Base-by-base conservation (phyloP, 2,329 filamentous ascomycete genomes). In the Catunica adiposa region DNA sequence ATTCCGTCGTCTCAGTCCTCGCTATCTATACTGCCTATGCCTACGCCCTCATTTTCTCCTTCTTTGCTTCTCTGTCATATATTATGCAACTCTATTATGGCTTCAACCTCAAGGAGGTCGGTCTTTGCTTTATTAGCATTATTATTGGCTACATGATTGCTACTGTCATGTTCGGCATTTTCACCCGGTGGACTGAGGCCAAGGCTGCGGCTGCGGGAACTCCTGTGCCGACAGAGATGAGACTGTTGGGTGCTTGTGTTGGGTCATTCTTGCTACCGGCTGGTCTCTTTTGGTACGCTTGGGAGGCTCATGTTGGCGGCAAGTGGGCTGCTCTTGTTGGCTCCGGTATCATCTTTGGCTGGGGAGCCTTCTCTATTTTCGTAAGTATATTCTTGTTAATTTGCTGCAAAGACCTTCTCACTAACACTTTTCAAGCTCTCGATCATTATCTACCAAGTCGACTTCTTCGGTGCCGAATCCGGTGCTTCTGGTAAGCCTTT, bases 351-450 rank as follows among this genome's bases (percentile, higher is more conserved):
- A 68, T 74, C 0, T 82, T 82, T 61, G 75, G 75, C 0, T 79
- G 75, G 71, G 79, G 78, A 1, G 81, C 80, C 60, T 64, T 82
- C 0, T 77, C 72, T 58, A 67, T 83, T 1, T 82, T 82, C 61
- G 71, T 80, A 59, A 70, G 55, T 56, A 11, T 11, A 5, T 15
- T 17, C 40, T 22, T 22, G n/a, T 44, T n/a, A 44, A n/a, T 17
- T n/a, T 44, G 15, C 20, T 17, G 8, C 20, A n/a, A n/a, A 8
- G 2, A n/a, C 8, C 17, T 8, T 44, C 8, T 8, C 40, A 44
- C 40, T 44, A 44, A 44, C 40, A 44, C 15, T n/a, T n/a, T n/a
- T 17, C 44, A 26, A 9, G 55, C 57, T 25, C 51, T 61, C 9
- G 54, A 59, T 53, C 4, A 61, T 61, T 7, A 60, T 59, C 7